Percentiles rank a stretch among this genome's conserved stretches.
phyloP scores from a whole-genome alignment of 768 basidiomycete species.

The Trametes maxima region DNA sequence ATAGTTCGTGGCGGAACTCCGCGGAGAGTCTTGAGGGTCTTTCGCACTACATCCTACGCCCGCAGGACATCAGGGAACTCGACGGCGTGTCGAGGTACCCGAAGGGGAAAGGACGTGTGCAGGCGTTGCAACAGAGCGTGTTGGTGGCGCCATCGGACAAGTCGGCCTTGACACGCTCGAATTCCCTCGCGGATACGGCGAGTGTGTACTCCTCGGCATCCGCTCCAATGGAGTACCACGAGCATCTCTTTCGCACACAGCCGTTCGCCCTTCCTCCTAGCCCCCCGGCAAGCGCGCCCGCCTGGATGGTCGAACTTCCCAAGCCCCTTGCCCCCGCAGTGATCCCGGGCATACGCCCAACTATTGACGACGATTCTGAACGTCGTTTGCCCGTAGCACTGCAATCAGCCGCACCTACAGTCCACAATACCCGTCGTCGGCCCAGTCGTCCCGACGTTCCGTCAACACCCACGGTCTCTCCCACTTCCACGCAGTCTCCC shows the following conservation, averaged over 20 bases:
- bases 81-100: constrained; percentile 15
- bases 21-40: background rate
- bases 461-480: background rate
- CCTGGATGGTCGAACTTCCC: constrained; percentile 11
- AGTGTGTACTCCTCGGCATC: constrained; percentile 43
- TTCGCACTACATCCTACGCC: constrained; percentile 12
- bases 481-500: background rate
- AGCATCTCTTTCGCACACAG: constrained; percentile 25
- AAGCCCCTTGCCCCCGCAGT: constrained; percentile 7
- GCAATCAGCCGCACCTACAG: background rate
- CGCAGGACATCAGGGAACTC: constrained; percentile 16
- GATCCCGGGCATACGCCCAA: background rate
- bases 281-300: constrained; percentile 26
- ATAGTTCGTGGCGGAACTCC: constrained; percentile 10
- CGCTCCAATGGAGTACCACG: constrained; percentile 33
- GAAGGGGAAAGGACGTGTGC: constrained; percentile 12
- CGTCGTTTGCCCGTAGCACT: background rate
- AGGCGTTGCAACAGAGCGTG: constrained; percentile 7
- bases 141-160: background rate
- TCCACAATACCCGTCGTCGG: background rate
- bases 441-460: constrained; percentile 7
- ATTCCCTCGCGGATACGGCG: constrained; percentile 27
- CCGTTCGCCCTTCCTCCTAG: constrained; percentile 24
- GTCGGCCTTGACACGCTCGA: constrained; percentile 6
- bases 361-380: too few species aligned